A percentile compares a stretch with the other conserved stretches of the same genome.
These are phyloP conservation scores for Podospora pseudocomata DNA, from an alignment of 495 filamentous ascomycete species.

Conservation along the genomic window DNA sequence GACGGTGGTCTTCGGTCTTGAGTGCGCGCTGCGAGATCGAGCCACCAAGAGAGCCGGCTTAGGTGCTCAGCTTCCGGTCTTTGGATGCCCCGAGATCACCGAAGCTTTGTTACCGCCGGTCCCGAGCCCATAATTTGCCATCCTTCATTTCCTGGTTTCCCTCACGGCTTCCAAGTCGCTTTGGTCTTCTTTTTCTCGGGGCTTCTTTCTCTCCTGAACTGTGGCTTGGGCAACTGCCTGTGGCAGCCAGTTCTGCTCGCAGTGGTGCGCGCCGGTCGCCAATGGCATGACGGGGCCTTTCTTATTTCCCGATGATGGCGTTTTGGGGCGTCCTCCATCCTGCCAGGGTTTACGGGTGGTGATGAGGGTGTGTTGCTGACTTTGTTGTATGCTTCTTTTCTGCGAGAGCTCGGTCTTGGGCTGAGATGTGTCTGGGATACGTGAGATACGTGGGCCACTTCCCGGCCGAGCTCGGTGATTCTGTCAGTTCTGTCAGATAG, in stretches of 20 bases:
- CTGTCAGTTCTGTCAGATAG: constrained; percentile 7
- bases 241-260: no score
- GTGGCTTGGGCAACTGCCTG: neutral
- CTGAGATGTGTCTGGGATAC: constrained; percentile 8
- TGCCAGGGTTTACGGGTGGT: neutral
- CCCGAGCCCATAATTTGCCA: neutral
- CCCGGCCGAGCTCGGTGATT: neutral
- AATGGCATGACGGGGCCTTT: neutral
- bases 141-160: neutral
- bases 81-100: neutral
- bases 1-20: neutral
- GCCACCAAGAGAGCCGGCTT: neutral
- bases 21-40: neutral
- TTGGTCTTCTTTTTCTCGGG: neutral
- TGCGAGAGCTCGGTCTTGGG: neutral
- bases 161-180: neutral
- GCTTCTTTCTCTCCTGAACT: neutral
- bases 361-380: neutral
- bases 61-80: neutral
- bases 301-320: neutral
- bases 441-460: constrained; percentile 11
- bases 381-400: neutral
- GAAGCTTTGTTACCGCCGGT: neutral
- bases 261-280: neutral
- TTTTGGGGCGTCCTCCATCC: neutral